Evolutionary conservation across 2,329 filamentous ascomycete genomes (phyloP).

Genomic region (Colletotrichum musicola): DNA sequence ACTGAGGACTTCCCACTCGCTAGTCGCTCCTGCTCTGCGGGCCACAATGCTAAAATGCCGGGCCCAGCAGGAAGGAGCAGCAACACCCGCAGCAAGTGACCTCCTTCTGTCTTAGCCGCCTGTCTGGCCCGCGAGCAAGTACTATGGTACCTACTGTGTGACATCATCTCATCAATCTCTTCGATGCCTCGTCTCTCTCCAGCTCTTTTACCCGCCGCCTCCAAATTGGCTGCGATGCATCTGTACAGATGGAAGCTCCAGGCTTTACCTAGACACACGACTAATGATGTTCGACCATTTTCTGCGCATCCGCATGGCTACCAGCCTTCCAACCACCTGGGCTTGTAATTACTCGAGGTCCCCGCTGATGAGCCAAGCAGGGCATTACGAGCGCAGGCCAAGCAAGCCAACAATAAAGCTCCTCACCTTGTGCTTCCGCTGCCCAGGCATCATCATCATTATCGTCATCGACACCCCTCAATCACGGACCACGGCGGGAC

Average conservation of each 20-base stretch:
- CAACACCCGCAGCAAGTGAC: conserved; percentile 28
- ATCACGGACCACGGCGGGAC: conserved; percentile 6
- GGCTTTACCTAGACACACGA: neutral
- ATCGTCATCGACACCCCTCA: conserved; percentile 21
- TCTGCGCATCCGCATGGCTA: conserved; percentile 11
- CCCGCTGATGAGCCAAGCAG: no score
- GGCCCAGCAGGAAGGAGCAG: conserved; percentile 9
- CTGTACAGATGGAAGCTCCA: no score
- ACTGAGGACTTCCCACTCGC: neutral
- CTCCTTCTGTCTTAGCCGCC: conserved; percentile 29
- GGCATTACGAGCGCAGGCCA: no score
- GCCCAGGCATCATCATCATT: conserved; percentile 14
- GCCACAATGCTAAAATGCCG: conserved; percentile 3
- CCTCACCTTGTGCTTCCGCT: neutral
- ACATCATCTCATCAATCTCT: conserved; percentile 18
- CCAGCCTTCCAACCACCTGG: no score
- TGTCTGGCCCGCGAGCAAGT: neutral
- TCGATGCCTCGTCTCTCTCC: no score
- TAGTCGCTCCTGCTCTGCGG: neutral
- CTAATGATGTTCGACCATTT: no score
- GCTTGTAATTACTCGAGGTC: no score
- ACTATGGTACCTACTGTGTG: neutral
- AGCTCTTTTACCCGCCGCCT: no score
- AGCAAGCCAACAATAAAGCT: no score
- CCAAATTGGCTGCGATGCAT: no score